Conservation (phyloP, 2,329 filamentous ascomycete species). For the Penicillium sp. region DNA sequence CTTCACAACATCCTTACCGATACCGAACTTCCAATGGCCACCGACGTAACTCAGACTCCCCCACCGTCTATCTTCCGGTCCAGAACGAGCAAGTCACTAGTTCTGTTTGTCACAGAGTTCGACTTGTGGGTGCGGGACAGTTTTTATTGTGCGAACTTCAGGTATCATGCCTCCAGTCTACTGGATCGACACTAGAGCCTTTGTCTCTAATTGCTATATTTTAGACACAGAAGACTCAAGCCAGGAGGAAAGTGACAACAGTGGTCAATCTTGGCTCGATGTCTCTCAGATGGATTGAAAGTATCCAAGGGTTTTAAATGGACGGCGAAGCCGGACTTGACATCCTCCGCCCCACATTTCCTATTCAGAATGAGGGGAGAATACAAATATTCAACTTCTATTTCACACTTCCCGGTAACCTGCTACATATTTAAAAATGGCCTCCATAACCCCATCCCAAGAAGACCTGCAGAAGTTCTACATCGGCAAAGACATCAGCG, state of each 20-base stretch:
- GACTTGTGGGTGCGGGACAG: background rate
- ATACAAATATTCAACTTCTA: background rate
- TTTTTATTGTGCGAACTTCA: background rate
- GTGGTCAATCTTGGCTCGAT: too few relatives aligned
- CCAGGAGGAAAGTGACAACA: background rate
- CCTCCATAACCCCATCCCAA: slow-evolving; percentile 11
- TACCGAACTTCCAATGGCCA: background rate
- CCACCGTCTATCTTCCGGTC: too few relatives aligned
- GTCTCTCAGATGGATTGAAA: too few relatives aligned
- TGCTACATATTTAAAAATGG: slow-evolving; percentile 2
- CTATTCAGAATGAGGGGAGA: background rate
- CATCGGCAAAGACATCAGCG: slow-evolving; percentile 60
- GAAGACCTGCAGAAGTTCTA: slow-evolving; percentile 38
- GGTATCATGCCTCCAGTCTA: background rate
- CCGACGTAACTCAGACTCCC: background rate
- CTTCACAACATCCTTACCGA: background rate
- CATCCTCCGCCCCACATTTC: slow-evolving; percentile 11
- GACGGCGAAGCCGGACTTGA: slow-evolving; percentile 1
- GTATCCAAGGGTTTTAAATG: background rate
- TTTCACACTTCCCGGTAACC: background rate
- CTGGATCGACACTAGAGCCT: background rate
- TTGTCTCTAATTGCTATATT: background rate
- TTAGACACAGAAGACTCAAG: too few relatives aligned
- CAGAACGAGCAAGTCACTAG: background rate
- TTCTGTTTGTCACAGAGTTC: background rate